phyloP scores from a whole-genome alignment of 2,329 filamentous ascomycete species.

The Canariomyces notabilis region DNA sequence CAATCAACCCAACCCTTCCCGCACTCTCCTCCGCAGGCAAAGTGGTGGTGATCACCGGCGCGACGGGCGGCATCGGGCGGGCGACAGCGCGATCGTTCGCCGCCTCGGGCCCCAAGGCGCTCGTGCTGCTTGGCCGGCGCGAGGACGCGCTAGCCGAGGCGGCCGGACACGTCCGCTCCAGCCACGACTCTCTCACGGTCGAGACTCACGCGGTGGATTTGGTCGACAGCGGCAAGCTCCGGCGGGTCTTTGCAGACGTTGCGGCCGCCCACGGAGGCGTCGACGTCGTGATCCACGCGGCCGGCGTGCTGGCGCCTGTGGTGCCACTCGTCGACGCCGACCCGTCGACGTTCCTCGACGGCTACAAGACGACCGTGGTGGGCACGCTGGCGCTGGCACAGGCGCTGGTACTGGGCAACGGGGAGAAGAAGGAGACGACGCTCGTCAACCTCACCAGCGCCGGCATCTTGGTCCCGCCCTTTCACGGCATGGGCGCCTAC shows the following conservation, averaged over 20 bases:
- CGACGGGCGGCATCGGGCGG: conserved; percentile 17
- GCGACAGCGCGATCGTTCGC: conserved; percentile 16
- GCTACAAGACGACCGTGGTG: conserved; percentile 15
- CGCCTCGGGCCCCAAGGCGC: conserved; percentile 13
- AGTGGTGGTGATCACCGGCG: conserved; percentile 19
- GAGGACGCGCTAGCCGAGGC: conserved; percentile 8
- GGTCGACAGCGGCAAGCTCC: conserved; percentile 9
- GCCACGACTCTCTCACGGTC: conserved; percentile 5
- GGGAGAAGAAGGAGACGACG: conserved; percentile 1
- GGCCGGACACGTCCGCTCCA: conserved; percentile 4
- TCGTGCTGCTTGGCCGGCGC: conserved; percentile 19
- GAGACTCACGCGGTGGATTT: conserved; percentile 13
- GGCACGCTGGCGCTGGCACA: conserved; percentile 9
- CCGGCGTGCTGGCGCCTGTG: conserved; percentile 9
- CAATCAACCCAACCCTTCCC: conserved; percentile 15
- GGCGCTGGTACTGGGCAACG: conserved; percentile 6
- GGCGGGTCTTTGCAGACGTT: conserved; percentile 5
- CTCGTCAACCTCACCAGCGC: conserved; percentile 15
- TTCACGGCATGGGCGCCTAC: conserved; percentile 14
- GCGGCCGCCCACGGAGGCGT: conserved; percentile 6
- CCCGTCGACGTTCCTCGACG: conserved; percentile 11
- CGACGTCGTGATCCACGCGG: conserved; percentile 16
- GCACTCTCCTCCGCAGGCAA: conserved; percentile 15
- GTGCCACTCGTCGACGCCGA: conserved; percentile 10
- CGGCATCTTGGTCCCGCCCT: conserved; percentile 11